Conservation (phyloP, 257 asterid species). For the Solanum bulbocastanum region DNA sequence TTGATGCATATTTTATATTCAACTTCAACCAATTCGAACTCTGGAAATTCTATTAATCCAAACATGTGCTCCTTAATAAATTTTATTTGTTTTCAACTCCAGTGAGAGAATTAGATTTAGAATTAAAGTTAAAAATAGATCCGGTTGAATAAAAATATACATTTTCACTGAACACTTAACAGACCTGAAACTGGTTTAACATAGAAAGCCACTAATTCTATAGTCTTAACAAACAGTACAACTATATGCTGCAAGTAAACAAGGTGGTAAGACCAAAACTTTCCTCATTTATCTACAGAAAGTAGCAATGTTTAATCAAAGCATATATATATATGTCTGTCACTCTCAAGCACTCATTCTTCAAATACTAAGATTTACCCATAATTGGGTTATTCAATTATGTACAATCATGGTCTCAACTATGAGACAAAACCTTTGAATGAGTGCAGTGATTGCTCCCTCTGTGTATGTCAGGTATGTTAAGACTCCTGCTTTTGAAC, state of each 20-base stretch:
- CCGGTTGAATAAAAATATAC: neutral
- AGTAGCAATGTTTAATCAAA: neutral
- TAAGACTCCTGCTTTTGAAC: neutral
- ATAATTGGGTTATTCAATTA: neutral
- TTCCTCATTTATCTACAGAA: neutral
- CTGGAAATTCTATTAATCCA: neutral
- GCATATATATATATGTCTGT: neutral
- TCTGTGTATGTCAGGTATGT: neutral
- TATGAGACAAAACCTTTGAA: neutral
- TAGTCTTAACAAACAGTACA: neutral
- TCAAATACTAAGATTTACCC: neutral
- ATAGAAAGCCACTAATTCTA: neutral
- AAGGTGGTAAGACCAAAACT: neutral
- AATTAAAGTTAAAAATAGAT: neutral
- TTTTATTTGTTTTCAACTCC: neutral
- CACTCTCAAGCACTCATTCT: neutral
- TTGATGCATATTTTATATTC: neutral
- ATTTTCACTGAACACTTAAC: too few relatives aligned
- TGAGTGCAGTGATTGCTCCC: neutral
- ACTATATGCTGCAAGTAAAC: neutral
- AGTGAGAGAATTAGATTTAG: neutral
- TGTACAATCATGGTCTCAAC: conserved; percentile 1
- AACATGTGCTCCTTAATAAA: neutral
- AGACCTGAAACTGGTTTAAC: neutral
- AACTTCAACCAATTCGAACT: neutral